Conservation (phyloP, 2,329 filamentous ascomycete species). For the Xylariaceae sp. region DNA sequence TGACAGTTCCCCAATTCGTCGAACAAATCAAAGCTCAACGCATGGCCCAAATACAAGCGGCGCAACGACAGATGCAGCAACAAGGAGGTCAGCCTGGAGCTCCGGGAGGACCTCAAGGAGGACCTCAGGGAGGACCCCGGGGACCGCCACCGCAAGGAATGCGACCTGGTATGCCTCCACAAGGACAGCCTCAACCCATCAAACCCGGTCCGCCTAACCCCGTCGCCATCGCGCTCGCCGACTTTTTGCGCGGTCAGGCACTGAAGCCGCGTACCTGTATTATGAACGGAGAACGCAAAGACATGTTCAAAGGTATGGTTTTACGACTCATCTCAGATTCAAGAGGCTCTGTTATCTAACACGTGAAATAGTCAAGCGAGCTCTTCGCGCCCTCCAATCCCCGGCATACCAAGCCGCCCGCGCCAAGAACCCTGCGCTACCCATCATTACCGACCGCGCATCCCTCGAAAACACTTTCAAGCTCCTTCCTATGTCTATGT, state of each 20-base stretch:
- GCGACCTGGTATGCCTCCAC: slow-evolving; percentile 30
- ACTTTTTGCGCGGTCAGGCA: slow-evolving; percentile 77
- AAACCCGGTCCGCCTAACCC: slow-evolving; percentile 79
- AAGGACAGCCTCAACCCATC: slow-evolving; percentile 58
- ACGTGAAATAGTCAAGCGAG: slow-evolving; percentile 72
- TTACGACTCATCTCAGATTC: slow-evolving; percentile 35
- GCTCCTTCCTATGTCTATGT: slow-evolving; percentile 86
- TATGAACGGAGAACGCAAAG: slow-evolving; percentile 91
- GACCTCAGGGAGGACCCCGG: slow-evolving; percentile 11
- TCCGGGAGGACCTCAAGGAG: slow-evolving; percentile 7
- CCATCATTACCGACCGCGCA: slow-evolving; percentile 79
- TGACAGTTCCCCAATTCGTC: slow-evolving; percentile 81
- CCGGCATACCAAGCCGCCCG: slow-evolving; percentile 85
- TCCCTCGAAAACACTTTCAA: slow-evolving; percentile 93
- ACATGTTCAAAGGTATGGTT: slow-evolving; percentile 83
- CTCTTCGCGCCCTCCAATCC: slow-evolving; percentile 82
- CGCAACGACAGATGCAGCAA: slow-evolving; percentile 42
- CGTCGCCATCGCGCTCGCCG: slow-evolving; percentile 79
- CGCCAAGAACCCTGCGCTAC: slow-evolving; percentile 83
- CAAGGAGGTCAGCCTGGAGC: slow-evolving; percentile 18
- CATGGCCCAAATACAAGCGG: slow-evolving; percentile 40
- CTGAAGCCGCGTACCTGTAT: slow-evolving; percentile 89
- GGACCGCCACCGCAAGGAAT: slow-evolving; percentile 27
- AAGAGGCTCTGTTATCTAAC: slow-evolving; percentile 7
- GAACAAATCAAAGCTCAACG: slow-evolving; percentile 59